These are phyloP conservation scores for Phymatotrichopsis omnivora DNA, from an alignment of 2,329 filamentous ascomycete genomes.

Conservation along the genomic window DNA sequence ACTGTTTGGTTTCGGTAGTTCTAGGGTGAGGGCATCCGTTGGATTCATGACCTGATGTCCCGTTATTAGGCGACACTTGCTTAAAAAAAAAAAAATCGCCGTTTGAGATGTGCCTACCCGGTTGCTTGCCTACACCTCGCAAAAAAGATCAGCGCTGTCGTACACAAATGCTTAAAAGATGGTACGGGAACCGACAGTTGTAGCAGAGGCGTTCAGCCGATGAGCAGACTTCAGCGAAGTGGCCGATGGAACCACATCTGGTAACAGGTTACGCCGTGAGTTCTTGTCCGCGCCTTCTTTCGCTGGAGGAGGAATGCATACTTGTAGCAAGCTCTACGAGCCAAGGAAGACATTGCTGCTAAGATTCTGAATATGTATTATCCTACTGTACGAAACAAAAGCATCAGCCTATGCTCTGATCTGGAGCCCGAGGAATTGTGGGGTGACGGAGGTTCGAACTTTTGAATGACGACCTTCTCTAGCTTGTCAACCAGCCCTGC, in stretches of 20 bases:
- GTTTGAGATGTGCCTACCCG: slow-evolving; percentile 43
- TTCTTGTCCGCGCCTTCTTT: neutral
- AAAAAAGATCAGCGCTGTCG: slow-evolving; percentile 28
- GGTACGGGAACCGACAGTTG: slow-evolving; percentile 61
- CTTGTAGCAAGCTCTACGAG: slow-evolving; percentile 33
- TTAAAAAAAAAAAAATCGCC: slow-evolving; percentile 1
- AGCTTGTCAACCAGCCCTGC: slow-evolving; percentile 24
- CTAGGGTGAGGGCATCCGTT: slow-evolving; percentile 94
- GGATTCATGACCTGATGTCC: slow-evolving; percentile 72
- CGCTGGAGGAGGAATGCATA: slow-evolving; percentile 13
- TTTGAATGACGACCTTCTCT: slow-evolving; percentile 21
- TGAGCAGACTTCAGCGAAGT: slow-evolving; percentile 63
- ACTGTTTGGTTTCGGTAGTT: slow-evolving; percentile 97
- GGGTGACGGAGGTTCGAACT: slow-evolving; percentile 9
- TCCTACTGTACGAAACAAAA: slow-evolving; percentile 20
- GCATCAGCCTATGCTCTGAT: neutral
- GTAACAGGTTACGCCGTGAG: slow-evolving; percentile 30
- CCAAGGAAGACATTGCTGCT: slow-evolving; percentile 30
- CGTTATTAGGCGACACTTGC: neutral
- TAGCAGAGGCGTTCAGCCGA: slow-evolving; percentile 98
- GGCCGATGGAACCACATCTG: slow-evolving; percentile 45
- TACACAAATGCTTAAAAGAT: slow-evolving; percentile 17
- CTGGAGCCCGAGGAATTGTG: neutral
- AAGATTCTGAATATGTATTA: slow-evolving; percentile 19
- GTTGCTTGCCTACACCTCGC: slow-evolving; percentile 58